Percentiles rank a stretch among this genome's conserved stretches.
Evolutionary conservation across 352 stramenopile genomes (phyloP).

Genomic region (Globisporangium spinosum): DNA sequence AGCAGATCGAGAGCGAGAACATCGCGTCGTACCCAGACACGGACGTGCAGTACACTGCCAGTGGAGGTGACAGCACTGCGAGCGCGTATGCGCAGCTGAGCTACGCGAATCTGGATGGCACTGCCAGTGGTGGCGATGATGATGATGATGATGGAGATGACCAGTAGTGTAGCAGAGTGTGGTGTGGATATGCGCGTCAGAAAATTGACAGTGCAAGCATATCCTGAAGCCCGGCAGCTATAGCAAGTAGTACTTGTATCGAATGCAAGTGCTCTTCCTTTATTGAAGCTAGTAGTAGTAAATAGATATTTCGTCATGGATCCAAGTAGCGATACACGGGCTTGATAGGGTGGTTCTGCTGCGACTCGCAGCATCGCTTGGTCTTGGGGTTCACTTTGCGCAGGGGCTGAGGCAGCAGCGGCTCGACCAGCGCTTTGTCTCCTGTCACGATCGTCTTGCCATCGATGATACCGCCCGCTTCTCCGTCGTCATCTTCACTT

Average conservation of each 20-base stretch:
- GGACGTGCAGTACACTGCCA: constrained; percentile 43
- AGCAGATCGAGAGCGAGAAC: constrained; percentile 58
- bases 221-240: not conserved
- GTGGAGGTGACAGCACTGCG: constrained; percentile 6
- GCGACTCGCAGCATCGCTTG: constrained; percentile 7
- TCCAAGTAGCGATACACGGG: constrained; percentile 52
- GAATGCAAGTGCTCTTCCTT: not conserved
- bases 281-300: not conserved
- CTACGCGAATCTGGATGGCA: constrained; percentile 39
- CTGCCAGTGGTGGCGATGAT: constrained; percentile 19
- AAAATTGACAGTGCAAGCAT: not conserved
- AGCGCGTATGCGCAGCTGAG: constrained; percentile 50
- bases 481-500: constrained; percentile 8
- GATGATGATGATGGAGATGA: constrained; percentile 21
- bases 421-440: constrained; percentile 13
- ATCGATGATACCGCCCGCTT: not conserved
- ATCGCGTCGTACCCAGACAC: constrained; percentile 75
- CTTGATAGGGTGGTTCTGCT: constrained; percentile 23
- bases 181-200: not conserved
- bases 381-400: constrained; percentile 4
- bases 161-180: constrained; percentile 17
- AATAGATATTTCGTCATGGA: constrained; percentile 2
- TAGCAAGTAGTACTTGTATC: not conserved
- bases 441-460: not conserved
- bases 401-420: constrained; percentile 10